phyloP scores from a whole-genome alignment of 257 asterid genomes.

The Fraxinus quadrangulata region DNA sequence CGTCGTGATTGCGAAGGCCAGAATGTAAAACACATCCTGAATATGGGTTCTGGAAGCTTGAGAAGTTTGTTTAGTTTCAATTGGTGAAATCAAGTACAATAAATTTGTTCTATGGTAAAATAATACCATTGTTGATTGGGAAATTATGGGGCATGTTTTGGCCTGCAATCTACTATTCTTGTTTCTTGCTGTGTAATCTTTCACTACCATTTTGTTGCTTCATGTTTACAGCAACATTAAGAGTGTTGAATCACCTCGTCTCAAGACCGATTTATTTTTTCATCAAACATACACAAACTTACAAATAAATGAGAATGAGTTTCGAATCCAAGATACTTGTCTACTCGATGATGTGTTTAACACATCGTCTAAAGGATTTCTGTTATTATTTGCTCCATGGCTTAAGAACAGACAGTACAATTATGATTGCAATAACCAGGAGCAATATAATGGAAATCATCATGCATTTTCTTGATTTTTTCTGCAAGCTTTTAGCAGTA shows the following conservation, averaged over 20 bases:
- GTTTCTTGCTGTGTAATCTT: background rate
- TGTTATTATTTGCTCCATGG: constrained; percentile 47
- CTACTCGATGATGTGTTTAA: background rate
- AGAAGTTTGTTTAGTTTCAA: constrained; percentile 24
- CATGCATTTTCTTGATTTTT: constrained; percentile 78
- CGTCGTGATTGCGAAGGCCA: constrained; percentile 75
- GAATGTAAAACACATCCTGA: constrained; percentile 50
- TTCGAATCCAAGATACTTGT: background rate
- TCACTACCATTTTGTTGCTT: background rate
- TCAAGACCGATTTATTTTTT: background rate
- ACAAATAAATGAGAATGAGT: background rate
- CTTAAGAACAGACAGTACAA: constrained; percentile 62
- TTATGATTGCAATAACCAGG: constrained; percentile 54
- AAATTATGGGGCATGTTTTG: constrained; percentile 27
- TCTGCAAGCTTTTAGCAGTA: constrained; percentile 74
- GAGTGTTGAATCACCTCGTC: background rate
- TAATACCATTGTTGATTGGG: constrained; percentile 38
- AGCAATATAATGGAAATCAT: constrained; percentile 58
- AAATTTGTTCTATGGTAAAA: constrained; percentile 26
- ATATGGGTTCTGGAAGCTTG: constrained; percentile 29
- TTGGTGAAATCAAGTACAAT: constrained; percentile 29
- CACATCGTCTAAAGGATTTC: background rate
- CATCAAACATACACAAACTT: background rate
- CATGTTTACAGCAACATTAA: background rate
- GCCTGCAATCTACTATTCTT: constrained; percentile 22